Evolutionary conservation across 2,329 filamentous ascomycete species (phyloP).

Genomic region (Aspergillus terreus): DNA sequence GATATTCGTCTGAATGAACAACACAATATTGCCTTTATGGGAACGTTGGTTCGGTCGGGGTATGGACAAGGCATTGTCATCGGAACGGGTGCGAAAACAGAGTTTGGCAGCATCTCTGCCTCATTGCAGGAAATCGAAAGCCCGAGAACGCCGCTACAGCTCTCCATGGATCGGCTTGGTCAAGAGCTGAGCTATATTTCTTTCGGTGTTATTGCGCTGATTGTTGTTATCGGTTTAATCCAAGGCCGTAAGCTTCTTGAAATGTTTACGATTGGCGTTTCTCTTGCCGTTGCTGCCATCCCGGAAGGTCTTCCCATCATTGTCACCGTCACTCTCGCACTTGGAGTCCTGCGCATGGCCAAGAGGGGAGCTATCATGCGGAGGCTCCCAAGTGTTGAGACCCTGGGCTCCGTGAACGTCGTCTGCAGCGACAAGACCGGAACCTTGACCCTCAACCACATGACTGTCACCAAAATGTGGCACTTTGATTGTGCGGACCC

Average conservation of each 20-base stretch:
- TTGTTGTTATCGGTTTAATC: conserved; percentile 83
- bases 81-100: conserved; percentile 86
- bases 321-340: conserved; percentile 90
- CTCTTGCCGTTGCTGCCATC: conserved; percentile 91
- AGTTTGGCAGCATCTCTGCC: conserved; percentile 93
- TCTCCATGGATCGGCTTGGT: conserved; percentile 96
- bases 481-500: conserved; percentile 68
- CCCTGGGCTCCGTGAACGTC: conserved; percentile 97
- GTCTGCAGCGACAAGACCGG: conserved; percentile 98
- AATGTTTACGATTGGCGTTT: conserved; percentile 97
- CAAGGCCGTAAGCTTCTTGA: conserved; percentile 87
- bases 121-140: conserved; percentile 94
- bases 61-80: conserved; percentile 97
- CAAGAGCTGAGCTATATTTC: conserved; percentile 96
- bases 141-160: conserved; percentile 84
- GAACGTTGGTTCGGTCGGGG: conserved; percentile 89
- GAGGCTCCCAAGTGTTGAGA: conserved; percentile 94
- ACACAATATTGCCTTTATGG: conserved; percentile 97
- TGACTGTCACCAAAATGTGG: conserved; percentile 97
- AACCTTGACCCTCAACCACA: conserved; percentile 94
- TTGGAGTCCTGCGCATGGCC: conserved; percentile 96
- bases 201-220: conserved; percentile 88
- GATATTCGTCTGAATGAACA: conserved; percentile 69
- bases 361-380: conserved; percentile 92
- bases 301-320: conserved; percentile 96